phyloP scores from a whole-genome alignment of 2,329 filamentous ascomycete genomes.

The Lachnellula subtilissima region DNA sequence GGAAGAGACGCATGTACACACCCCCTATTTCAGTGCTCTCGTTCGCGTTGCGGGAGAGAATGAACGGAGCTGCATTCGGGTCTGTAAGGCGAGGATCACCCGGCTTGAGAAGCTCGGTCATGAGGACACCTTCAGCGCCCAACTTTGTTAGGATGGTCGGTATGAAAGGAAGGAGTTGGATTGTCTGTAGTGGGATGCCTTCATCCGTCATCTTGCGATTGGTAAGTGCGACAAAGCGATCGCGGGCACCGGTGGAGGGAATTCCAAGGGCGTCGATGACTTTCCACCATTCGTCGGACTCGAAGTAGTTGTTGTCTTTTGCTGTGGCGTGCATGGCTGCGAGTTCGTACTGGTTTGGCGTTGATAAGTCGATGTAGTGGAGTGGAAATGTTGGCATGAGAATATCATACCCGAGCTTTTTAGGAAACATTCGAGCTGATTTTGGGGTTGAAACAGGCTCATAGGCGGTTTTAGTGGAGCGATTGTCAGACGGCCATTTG shows the following conservation, averaged over 20 bases:
- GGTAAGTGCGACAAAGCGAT: conserved; percentile 67
- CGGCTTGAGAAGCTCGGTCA: conserved; percentile 65
- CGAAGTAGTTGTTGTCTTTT: conserved; percentile 60
- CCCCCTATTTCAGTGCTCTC: conserved; percentile 59
- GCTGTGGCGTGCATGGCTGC: conserved; percentile 72
- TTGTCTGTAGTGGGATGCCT: conserved; percentile 75
- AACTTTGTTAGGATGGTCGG: conserved; percentile 82
- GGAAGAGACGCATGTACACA: conserved; percentile 70
- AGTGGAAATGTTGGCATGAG: conserved; percentile 48
- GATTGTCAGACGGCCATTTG: conserved; percentile 39
- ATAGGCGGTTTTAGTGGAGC: conserved; percentile 59
- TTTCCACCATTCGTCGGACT: conserved; percentile 68
- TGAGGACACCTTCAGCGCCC: conserved; percentile 55
- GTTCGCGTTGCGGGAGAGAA: conserved; percentile 59
- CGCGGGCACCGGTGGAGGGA: conserved; percentile 60
- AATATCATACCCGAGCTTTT: neutral
- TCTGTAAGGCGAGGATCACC: conserved; percentile 63
- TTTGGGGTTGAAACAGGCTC: conserved; percentile 88
- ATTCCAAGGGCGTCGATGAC: conserved; percentile 77
- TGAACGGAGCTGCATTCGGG: conserved; percentile 59
- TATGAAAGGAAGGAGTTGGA: conserved; percentile 84
- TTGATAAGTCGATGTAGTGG: conserved; percentile 65
- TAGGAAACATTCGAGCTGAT: conserved; percentile 58
- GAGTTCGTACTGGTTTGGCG: conserved; percentile 81
- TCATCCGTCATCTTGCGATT: conserved; percentile 64